phyloP scores from a whole-genome alignment of 805 yeast species.

The Wickerhamomyces queroliae region DNA sequence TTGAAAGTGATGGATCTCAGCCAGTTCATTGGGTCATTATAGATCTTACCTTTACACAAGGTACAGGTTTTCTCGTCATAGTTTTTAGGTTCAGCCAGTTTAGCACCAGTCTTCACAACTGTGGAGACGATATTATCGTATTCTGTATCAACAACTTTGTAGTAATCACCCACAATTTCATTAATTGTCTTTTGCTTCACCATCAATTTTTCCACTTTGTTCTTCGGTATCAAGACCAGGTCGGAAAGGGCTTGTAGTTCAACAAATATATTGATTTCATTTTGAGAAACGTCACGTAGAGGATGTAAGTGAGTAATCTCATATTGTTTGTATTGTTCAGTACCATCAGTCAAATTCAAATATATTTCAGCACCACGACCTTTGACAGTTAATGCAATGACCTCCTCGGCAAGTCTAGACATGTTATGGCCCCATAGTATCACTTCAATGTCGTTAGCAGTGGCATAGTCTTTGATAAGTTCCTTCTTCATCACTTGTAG shows the following conservation, averaged over 20 bases:
- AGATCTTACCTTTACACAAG: slow-evolving; percentile 51
- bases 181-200: slow-evolving; percentile 75
- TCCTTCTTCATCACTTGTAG: slow-evolving; percentile 39
- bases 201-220: slow-evolving; percentile 29
- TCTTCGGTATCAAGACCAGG: slow-evolving; percentile 16
- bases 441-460: slow-evolving; percentile 40
- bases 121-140: slow-evolving; percentile 91
- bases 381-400: slow-evolving; percentile 73
- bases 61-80: slow-evolving; percentile 34
- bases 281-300: slow-evolving; percentile 63
- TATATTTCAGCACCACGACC: slow-evolving; percentile 79
- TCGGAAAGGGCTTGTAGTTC: slow-evolving; percentile 23
- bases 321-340: slow-evolving; percentile 21
- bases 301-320: slow-evolving; percentile 56
- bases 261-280: slow-evolving; percentile 59
- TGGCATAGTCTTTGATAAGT: slow-evolving; percentile 42
- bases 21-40: slow-evolving; percentile 61
- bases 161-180: slow-evolving; percentile 71
- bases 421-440: slow-evolving; percentile 70
- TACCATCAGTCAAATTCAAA: slow-evolving; percentile 40
- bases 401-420: slow-evolving; percentile 77
- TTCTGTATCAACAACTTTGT: slow-evolving; percentile 61
- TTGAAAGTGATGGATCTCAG: slow-evolving; percentile 60
- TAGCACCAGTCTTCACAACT: slow-evolving; percentile 84
- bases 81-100: slow-evolving; percentile 47